A percentile compares a stretch with the other conserved stretches of the same genome.
phyloP scores from a whole-genome alignment of 148 eudicot genomes.

The Arbutus unedo region DNA sequence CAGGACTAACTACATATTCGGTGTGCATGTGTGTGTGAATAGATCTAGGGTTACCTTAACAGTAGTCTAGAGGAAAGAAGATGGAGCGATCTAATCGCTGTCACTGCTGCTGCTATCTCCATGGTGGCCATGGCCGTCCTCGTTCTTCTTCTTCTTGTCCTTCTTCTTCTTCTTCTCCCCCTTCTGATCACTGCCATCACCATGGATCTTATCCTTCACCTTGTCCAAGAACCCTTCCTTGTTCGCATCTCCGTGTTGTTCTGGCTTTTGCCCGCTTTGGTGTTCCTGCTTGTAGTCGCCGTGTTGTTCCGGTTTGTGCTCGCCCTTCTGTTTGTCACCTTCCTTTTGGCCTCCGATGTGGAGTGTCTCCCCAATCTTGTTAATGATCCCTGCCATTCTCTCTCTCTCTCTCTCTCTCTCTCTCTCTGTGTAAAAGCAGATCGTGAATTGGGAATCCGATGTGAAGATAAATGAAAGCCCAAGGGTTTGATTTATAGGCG shows the following conservation, averaged over 20 bases:
- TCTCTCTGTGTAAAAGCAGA: neutral
- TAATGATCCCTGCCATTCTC: slow-evolving; percentile 12
- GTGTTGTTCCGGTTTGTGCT: neutral
- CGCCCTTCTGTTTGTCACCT: neutral
- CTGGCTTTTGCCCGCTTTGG: neutral
- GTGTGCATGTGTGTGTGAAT: neutral
- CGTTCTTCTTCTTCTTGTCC: neutral
- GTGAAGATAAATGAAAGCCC: neutral
- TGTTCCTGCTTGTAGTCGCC: neutral
- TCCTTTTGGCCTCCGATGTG: slow-evolving; percentile 14
- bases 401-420: neutral
- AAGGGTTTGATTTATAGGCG: neutral
- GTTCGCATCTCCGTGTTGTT: neutral
- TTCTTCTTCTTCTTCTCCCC: neutral
- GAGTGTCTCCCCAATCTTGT: slow-evolving; percentile 7
- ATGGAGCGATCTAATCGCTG: neutral
- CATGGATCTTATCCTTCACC: slow-evolving; percentile 4
- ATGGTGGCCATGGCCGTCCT: neutral
- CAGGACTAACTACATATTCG: no score
- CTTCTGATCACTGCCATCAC: no score
- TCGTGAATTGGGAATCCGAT: neutral
- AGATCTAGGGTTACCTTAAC: neutral
- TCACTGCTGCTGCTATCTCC: neutral
- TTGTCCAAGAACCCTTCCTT: neutral
- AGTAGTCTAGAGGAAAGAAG: neutral